These are phyloP conservation scores for Saccharomycopsis sp. DNA, from an alignment of 805 yeast genomes.

Conservation along the genomic window DNA sequence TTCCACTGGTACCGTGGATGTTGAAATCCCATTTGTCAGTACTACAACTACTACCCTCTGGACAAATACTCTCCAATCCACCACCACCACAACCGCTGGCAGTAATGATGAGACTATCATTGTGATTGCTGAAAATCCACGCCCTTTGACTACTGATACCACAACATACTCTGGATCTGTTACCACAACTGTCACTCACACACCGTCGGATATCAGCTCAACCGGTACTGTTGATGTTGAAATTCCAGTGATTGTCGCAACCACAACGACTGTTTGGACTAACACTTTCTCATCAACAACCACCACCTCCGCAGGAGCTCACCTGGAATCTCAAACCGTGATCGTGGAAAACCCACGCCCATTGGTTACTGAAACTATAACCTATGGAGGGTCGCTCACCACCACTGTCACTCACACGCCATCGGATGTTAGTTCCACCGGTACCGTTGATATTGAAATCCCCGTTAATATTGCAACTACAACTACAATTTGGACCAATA, in stretches of 20 bases:
- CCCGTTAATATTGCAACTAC: constrained; percentile 3
- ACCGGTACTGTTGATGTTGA: constrained; percentile 11
- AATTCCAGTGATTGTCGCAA: constrained; percentile 5
- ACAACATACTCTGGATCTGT: constrained; percentile 3
- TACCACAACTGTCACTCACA: constrained; percentile 8
- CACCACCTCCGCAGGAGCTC: background rate
- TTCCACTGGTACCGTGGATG: constrained; percentile 6
- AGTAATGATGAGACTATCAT: constrained; percentile 7
- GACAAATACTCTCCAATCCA: constrained; percentile 1
- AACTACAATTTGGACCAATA: constrained; percentile 3
- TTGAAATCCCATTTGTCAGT: background rate
- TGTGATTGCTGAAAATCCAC: constrained; percentile 5
- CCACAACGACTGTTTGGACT: constrained; percentile 9
- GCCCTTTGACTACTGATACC: constrained; percentile 1
- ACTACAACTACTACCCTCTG: constrained; percentile 6
- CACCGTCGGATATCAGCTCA: constrained; percentile 1
- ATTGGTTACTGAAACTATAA: background rate
- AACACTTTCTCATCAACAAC: constrained; percentile 8
- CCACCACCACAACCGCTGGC: constrained; percentile 5
- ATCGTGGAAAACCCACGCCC: constrained; percentile 2
- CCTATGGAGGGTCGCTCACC: background rate
- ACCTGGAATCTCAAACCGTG: constrained; percentile 2
- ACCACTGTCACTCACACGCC: constrained; percentile 6
- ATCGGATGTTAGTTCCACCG: constrained; percentile 5
- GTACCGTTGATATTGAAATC: background rate